Evolutionary conservation across 495 filamentous ascomycete species (phyloP).

Genomic region (Penicillium silybi): DNA sequence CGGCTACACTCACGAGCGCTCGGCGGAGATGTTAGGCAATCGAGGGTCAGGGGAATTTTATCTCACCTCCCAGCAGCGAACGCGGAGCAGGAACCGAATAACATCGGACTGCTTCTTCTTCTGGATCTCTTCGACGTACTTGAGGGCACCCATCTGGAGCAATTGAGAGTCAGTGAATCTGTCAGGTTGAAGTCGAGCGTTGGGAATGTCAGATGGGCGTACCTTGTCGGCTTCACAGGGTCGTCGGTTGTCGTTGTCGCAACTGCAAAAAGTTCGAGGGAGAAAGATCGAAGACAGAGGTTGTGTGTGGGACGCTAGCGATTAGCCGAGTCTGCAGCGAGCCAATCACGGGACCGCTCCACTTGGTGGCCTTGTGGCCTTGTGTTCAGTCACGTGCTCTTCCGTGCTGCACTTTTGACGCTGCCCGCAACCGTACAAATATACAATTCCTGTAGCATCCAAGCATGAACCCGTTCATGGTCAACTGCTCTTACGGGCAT

Average conservation of each 20-base stretch:
- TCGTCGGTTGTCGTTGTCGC: slow-evolving; percentile 50
- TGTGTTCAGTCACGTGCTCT: neutral
- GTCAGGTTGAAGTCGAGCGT: neutral
- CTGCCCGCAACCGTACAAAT: neutral
- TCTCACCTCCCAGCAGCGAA: slow-evolving; percentile 99
- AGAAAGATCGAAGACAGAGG: slow-evolving; percentile 30
- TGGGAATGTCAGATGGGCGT: slow-evolving; percentile 17
- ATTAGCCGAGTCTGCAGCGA: slow-evolving; percentile 40
- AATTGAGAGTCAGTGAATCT: slow-evolving; percentile 6
- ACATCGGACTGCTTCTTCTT: slow-evolving; percentile 99
- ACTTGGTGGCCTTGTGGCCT: slow-evolving; percentile 1
- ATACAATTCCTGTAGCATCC: neutral
- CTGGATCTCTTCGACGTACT: slow-evolving; percentile 99
- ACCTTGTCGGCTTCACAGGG: slow-evolving; percentile 50
- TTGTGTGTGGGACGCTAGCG: slow-evolving; percentile 49
- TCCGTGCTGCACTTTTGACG: neutral
- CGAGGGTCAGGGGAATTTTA: slow-evolving; percentile 45
- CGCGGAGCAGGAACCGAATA: slow-evolving; percentile 97
- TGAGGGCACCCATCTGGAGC: slow-evolving; percentile 82
- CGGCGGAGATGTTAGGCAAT: slow-evolving; percentile 48
- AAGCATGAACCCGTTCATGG: neutral
- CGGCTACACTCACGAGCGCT: slow-evolving; percentile 42
- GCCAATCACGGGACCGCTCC: slow-evolving; percentile 9
- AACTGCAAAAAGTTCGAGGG: slow-evolving; percentile 41
- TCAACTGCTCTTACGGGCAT: neutral